Percentiles rank a stretch among this genome's conserved stretches.
phyloP scores from a whole-genome alignment of 2,329 filamentous ascomycete species.

The Paecilomyces formosus region DNA sequence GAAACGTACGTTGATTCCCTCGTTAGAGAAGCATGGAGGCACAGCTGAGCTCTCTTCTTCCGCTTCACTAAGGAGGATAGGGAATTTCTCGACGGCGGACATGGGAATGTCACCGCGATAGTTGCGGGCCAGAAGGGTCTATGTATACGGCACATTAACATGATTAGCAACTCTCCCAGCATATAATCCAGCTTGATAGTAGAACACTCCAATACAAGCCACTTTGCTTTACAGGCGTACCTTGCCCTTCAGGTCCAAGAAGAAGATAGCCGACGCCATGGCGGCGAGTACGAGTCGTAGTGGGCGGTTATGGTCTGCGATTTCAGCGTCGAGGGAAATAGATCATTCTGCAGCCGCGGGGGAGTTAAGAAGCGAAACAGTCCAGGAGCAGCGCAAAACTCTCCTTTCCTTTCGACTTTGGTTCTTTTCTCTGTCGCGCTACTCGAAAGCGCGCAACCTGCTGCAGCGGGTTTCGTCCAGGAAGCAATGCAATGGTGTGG shows the following conservation, averaged over 20 bases:
- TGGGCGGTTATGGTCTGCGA: not conserved
- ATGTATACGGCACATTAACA: constrained; percentile 13
- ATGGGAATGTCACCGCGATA: constrained; percentile 98
- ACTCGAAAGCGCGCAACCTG: not conserved
- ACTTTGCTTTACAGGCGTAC: constrained; percentile 41
- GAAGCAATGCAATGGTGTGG: not conserved
- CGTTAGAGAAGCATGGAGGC: constrained; percentile 94
- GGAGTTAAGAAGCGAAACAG: not conserved
- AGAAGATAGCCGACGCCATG: constrained; percentile 98
- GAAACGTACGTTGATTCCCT: constrained; percentile 84
- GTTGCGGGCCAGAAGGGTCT: constrained; percentile 97
- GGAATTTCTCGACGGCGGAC: constrained; percentile 98
- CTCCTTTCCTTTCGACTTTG: not conserved
- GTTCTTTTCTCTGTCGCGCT: not conserved
- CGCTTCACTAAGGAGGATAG: constrained; percentile 88
- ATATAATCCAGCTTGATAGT: not conserved
- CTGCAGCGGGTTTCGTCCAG: not conserved
- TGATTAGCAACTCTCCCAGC: constrained; percentile 6
- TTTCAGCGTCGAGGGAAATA: constrained; percentile 3
- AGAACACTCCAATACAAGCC: no score
- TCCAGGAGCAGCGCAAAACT: not conserved
- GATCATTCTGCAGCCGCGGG: constrained; percentile 1
- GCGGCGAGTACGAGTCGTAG: constrained; percentile 20
- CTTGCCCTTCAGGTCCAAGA: constrained; percentile 99
- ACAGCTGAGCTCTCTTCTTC: constrained; percentile 99